These are phyloP conservation scores for Coemansia sp. DNA, from an alignment of 192 early-diverging fungal species.

Conservation along the genomic window DNA sequence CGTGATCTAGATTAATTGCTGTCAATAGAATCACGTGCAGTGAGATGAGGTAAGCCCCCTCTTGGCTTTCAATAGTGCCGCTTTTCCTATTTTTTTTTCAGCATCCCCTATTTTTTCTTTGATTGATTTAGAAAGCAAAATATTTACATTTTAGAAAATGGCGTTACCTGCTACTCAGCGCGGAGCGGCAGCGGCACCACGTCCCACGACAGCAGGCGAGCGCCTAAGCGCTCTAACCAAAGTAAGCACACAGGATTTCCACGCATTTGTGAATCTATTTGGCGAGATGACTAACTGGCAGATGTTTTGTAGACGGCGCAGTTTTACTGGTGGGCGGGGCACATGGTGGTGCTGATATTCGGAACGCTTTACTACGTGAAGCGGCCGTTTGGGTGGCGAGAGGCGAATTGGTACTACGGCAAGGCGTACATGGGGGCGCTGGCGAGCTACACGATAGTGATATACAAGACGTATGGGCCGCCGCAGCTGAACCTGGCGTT, in stretches of 20 bases:
- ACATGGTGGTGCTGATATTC: slow-evolving; percentile 33
- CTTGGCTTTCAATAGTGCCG: background rate
- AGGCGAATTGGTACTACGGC: slow-evolving; percentile 43
- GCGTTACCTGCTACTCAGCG: background rate
- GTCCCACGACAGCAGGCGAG: background rate
- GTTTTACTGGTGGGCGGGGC: slow-evolving; percentile 55
- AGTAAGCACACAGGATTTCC: background rate
- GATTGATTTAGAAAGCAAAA: background rate
- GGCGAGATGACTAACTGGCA: background rate
- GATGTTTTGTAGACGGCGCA: slow-evolving; percentile 29
- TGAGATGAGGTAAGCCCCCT: background rate
- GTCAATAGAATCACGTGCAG: background rate
- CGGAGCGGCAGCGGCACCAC: background rate
- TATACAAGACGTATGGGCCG: slow-evolving; percentile 52
- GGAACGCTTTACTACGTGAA: slow-evolving; percentile 36
- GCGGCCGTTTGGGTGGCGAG: slow-evolving; percentile 32
- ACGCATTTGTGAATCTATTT: background rate
- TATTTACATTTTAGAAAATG: background rate
- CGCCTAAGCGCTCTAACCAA: background rate
- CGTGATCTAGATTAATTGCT: background rate
- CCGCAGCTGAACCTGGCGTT: slow-evolving; percentile 47
- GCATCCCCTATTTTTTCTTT: background rate
- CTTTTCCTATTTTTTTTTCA: background rate
- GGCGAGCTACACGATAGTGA: slow-evolving; percentile 44
- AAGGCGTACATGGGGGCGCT: slow-evolving; percentile 44